Evolutionary conservation across 352 stramenopile genomes (phyloP).

Genomic region (Phytopythium cucurbitacearum): DNA sequence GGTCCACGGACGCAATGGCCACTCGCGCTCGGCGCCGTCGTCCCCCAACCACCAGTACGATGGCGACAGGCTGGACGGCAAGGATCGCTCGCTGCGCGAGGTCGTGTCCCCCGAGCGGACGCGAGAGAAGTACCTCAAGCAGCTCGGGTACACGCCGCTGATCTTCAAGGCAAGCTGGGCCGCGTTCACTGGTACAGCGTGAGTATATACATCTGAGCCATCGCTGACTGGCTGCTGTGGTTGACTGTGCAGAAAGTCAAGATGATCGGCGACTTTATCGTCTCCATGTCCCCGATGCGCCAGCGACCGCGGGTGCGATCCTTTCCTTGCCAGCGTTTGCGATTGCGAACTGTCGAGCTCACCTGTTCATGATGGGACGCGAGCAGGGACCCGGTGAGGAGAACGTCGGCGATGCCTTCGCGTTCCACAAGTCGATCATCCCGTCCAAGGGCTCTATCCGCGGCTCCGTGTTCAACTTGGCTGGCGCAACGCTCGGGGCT

Average conservation of each 20-base stretch:
- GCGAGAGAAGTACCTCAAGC: slow-evolving; percentile 67
- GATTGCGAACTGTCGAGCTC: no score
- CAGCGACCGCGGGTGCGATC: slow-evolving; percentile 18
- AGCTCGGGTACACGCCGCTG: slow-evolving; percentile 75
- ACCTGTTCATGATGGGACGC: no score
- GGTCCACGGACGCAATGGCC: slow-evolving; percentile 21
- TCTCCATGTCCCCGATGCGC: slow-evolving; percentile 65
- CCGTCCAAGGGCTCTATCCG: slow-evolving; percentile 80
- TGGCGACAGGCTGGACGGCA: slow-evolving; percentile 4
- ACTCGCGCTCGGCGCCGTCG: slow-evolving; percentile 15
- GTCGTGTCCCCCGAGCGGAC: slow-evolving; percentile 30
- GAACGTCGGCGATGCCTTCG: slow-evolving; percentile 52
- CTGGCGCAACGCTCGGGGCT: slow-evolving; percentile 72
- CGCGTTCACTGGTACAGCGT: neutral
- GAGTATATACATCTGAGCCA: no score
- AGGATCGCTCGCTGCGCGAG: slow-evolving; percentile 13
- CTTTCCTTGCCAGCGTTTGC: no score
- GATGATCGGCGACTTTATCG: slow-evolving; percentile 67
- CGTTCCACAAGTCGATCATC: slow-evolving; percentile 76
- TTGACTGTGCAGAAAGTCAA: slow-evolving; percentile 47
- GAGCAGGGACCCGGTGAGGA: slow-evolving; percentile 32
- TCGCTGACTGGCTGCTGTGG: neutral
- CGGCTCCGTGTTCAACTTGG: slow-evolving; percentile 82
- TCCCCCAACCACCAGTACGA: slow-evolving; percentile 14
- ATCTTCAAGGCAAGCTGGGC: slow-evolving; percentile 58